Base-by-base conservation (phyloP, 495 filamentous ascomycete species). In the Aspergillus hancockii region DNA sequence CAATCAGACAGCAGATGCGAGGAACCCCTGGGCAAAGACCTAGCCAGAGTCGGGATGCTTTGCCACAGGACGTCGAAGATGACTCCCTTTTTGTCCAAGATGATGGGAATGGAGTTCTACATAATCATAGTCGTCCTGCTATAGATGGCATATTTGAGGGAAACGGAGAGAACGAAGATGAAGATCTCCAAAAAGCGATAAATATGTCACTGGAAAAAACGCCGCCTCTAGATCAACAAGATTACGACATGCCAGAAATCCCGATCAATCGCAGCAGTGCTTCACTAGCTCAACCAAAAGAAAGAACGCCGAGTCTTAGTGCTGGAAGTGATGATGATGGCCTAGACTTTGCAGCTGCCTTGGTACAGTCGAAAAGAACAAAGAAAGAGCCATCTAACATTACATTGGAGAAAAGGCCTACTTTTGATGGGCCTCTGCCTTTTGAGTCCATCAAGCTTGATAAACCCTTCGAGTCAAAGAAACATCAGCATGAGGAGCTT, bases 371-470 rank as follows among this genome's bases (percentile, higher is more conserved):
- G 6, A 76, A 71, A 36, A 66, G 71, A 47, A 57, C 68, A 8
- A 62, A 74, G 32, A 70, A 71, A 45, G 67, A 63, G 18, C 47
- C 69, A 10, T 5, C 59, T 14, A 63, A 57, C 25, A 61, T 36
- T 62, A 57, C 21, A 8, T 52, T n/a, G 10, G 52, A 22, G 34
- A 56, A 60, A 6, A 51, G 49, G 31, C 52, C 73, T 53, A 63
- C 67, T 36, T 73, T 95, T 67, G 82, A 83, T 65, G 93, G 93
- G 0, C 91, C 93, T 2, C 74, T 98, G 16, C 93, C 93, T 0
- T 98, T 98, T 64, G 91, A 97, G 68, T 90, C 88, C 47, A 77
- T 98, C 1, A 83, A 90, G 65, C 83, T 93, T 61, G 81, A 57
- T 77, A 82, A 68, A 81, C 78, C 19, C 77, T 88, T 16, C 85